These are phyloP conservation scores for Plantago elongata DNA, from an alignment of 257 asterid genomes.

Conservation along the genomic window DNA sequence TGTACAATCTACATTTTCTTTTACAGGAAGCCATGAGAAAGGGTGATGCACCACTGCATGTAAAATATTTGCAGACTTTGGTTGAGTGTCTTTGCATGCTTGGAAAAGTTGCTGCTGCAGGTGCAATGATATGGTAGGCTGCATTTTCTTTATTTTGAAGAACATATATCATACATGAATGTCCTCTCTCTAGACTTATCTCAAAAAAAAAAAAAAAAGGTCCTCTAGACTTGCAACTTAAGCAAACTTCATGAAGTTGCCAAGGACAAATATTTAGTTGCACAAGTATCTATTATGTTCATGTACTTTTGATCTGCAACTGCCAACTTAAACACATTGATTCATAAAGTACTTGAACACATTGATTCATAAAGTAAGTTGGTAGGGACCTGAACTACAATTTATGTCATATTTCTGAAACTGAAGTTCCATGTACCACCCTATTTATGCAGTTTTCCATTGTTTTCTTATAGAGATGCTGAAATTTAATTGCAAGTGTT, in stretches of 20 bases:
- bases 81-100: conserved; percentile 96
- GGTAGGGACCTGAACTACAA: no score
- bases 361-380: not conserved
- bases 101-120: conserved; percentile 99
- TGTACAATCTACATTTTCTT: conserved; percentile 27
- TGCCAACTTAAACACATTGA: conserved; percentile 8
- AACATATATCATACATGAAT: not conserved
- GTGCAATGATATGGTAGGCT: conserved; percentile 93
- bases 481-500: not conserved
- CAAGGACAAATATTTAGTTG: no score
- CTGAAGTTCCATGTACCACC: no score
- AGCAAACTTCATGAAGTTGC: no score
- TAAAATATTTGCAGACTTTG: conserved; percentile 92
- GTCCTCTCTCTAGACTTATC: no score
- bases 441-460: no score
- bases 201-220: no score
- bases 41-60: conserved; percentile 75
- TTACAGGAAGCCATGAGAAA: conserved; percentile 87
- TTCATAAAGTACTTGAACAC: not conserved
- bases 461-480: no score
- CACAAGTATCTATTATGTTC: not conserved
- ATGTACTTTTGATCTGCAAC: conserved; percentile 15
- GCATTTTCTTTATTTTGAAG: conserved; percentile 19
- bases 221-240: no score
- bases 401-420: no score